Base-by-base conservation (phyloP, 2,329 filamentous ascomycete species). In the Cladosporium velox region DNA sequence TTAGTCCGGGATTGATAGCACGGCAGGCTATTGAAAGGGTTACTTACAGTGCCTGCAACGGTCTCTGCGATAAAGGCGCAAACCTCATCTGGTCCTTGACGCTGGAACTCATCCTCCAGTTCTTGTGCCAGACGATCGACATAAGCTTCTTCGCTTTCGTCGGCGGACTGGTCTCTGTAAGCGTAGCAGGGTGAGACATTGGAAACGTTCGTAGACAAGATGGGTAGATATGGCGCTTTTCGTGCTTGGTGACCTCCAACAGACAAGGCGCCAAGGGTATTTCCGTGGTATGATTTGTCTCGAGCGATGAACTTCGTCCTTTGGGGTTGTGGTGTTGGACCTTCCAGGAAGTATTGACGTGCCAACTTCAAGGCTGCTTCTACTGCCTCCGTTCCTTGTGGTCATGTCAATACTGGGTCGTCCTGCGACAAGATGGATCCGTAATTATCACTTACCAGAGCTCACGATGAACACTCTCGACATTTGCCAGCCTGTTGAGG, bases 211-310 rank as follows among this genome's bases (percentile, higher is more conserved):
- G 78, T 74, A 12, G 83, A 74, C 1, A 90, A 77, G 24, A 89
- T 79, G 0, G 82, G 80, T 68, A 87, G 83, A 70, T 89, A 92
- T 1, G 85, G 82, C 1, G 82, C 80, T 66, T 86, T 83, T 38
- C 90, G 81, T 6, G 79, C 78, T 4, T 82, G 75, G 73, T 91
- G 86, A 5, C 88, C 88, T 14, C 88, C 83, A n/a, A 89, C 79
- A 0, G 85, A 84, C 66, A 92, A 80, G 1, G 89, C 82, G 0
- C 89, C 89, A 0, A 92, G 73, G 0, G 88, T 91, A 41, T 83
- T 86, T 3, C 89, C 89, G 70, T 92, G 90, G 70, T 90, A 92
- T 1, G 86, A 88, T n/a, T 85, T 81, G 30, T 84, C 77, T 10
- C 89, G 83, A 11, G 86, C 81, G 68, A 92, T 89, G 75, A 88